Evolutionary conservation across 768 basidiomycete species (phyloP).

Genomic region (Polyporus arcularius): DNA sequence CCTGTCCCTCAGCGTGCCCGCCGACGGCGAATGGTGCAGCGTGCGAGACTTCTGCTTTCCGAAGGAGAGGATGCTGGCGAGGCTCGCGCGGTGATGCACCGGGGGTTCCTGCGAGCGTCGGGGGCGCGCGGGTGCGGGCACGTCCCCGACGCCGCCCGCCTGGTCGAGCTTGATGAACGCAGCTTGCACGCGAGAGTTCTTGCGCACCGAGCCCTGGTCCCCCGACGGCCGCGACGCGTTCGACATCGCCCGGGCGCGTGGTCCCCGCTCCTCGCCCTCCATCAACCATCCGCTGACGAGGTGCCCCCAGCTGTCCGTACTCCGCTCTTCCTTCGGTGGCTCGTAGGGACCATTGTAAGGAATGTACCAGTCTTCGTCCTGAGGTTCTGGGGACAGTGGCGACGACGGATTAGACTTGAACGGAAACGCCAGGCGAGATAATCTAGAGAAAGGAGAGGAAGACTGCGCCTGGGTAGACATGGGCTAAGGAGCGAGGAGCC

Average conservation of each 20-base stretch:
- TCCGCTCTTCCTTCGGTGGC: conserved; percentile 30
- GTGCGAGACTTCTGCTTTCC: conserved; percentile 28
- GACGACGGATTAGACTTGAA: conserved; percentile 26
- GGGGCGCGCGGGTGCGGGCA: conserved; percentile 43
- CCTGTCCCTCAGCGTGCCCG: conserved; percentile 19
- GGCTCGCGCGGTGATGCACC: conserved; percentile 38
- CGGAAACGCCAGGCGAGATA: conserved; percentile 38
- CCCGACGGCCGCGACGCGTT: conserved; percentile 34
- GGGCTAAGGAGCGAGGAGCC: conserved; percentile 5
- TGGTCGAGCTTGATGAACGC: conserved; percentile 48
- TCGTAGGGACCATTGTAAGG: conserved; percentile 69
- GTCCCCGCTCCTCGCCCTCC: conserved; percentile 20
- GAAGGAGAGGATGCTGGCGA: conserved; percentile 55
- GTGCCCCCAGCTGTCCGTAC: conserved; percentile 35
- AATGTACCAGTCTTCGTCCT: conserved; percentile 58
- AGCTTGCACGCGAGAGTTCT: conserved; percentile 22
- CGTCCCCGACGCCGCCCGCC: conserved; percentile 66
- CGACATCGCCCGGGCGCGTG: conserved; percentile 38
- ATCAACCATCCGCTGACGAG: conserved; percentile 30
- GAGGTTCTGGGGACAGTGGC: conserved; percentile 15
- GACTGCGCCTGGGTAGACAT: conserved; percentile 22
- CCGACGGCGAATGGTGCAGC: conserved; percentile 24
- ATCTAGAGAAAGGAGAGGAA: conserved; percentile 37
- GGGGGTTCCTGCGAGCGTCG: conserved; percentile 23
- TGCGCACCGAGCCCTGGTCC: conserved; percentile 5